These are phyloP conservation scores for Skeletonema tropicum DNA, from an alignment of 108 stramenopile species.

Conservation along the genomic window DNA sequence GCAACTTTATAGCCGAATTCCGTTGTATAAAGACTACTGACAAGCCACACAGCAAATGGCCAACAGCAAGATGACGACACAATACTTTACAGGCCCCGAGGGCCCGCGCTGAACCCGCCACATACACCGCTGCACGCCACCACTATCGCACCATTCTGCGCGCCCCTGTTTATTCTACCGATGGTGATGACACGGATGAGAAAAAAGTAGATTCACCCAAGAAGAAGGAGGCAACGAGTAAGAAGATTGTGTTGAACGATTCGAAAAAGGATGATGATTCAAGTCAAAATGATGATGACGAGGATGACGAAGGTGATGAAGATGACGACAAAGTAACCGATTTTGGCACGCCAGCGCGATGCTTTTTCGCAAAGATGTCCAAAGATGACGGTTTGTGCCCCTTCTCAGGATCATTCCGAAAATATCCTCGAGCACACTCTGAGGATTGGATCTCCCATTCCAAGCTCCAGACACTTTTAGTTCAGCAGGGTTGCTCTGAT, in stretches of 20 bases:
- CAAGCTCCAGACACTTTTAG: constrained; percentile 38
- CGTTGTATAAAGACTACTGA: too few species aligned
- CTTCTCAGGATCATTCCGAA: constrained; percentile 32
- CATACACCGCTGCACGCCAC: too few species aligned
- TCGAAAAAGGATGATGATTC: constrained; percentile 18
- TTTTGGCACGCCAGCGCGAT: constrained; percentile 30
- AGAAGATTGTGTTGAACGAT: background rate
- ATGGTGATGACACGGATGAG: background rate
- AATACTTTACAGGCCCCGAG: too few species aligned
- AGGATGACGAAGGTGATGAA: constrained; percentile 23
- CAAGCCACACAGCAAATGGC: too few species aligned
- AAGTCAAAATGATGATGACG: constrained; percentile 6
- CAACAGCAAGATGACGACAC: too few species aligned
- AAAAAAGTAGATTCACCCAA: background rate
- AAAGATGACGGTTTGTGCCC: constrained; percentile 40
- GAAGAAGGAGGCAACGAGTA: background rate
- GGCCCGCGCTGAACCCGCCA: too few species aligned
- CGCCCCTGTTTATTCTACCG: too few species aligned
- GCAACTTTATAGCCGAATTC: too few species aligned
- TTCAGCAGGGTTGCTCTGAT: constrained; percentile 39
- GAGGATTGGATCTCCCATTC: constrained; percentile 24
- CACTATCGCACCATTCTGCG: too few species aligned
- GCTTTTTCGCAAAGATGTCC: constrained; percentile 18
- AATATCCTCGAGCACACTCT: background rate
- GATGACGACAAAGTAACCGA: constrained; percentile 40